A percentile compares a stretch with the other conserved stretches of the same genome.
These are phyloP conservation scores for Geotrichum restrictum DNA, from an alignment of 1,139 yeast genomes.

Conservation along the genomic window DNA sequence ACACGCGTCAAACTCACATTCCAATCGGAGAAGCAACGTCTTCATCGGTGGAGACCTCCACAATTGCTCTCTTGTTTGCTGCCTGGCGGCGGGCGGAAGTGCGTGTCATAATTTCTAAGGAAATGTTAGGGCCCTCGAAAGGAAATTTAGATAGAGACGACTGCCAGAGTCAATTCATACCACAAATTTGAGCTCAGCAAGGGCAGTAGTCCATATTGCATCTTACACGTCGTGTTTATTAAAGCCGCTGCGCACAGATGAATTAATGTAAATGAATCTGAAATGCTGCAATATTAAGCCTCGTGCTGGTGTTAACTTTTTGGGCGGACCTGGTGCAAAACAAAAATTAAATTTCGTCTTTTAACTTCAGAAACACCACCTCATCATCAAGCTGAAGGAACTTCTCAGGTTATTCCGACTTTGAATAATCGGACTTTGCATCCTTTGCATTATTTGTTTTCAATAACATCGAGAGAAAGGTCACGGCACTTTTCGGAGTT, in stretches of 20 bases:
- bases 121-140: neutral
- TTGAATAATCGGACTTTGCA: neutral
- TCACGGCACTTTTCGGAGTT: neutral
- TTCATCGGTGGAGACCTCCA: constrained; percentile 4
- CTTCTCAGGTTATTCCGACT: neutral
- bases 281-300: neutral
- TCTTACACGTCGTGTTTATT: neutral
- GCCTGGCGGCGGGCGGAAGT: constrained; percentile 3
- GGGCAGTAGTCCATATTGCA: too few relatives aligned
- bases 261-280: neutral
- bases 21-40: neutral
- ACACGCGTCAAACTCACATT: neutral
- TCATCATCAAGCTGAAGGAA: neutral
- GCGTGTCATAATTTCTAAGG: neutral
- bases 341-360: neutral
- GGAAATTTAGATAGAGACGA: too few relatives aligned
- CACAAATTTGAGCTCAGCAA: too few relatives aligned
- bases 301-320: neutral
- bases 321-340: neutral
- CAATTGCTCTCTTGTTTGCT: neutral
- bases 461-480: too few relatives aligned
- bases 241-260: neutral
- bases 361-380: constrained; percentile 6
- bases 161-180: too few relatives aligned
- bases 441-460: neutral